These are phyloP conservation scores for Avena eriantha DNA, from an alignment of 176 grass and related monocot species.

Conservation along the genomic window DNA sequence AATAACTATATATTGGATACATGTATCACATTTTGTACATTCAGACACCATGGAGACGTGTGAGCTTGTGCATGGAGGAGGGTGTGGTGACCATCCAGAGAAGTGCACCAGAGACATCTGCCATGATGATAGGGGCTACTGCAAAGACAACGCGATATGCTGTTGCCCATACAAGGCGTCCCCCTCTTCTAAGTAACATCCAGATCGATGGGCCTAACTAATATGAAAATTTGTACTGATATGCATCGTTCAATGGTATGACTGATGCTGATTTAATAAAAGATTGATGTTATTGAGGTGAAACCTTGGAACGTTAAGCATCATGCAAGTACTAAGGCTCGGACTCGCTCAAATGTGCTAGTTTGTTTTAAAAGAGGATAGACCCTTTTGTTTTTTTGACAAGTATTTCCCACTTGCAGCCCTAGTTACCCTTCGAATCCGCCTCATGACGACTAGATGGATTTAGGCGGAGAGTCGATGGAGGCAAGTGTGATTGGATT, in stretches of 20 bases:
- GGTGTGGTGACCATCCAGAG: background rate
- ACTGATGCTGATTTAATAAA: too few species aligned
- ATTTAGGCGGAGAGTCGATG: too few species aligned
- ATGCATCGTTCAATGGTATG: background rate
- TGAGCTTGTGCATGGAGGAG: background rate
- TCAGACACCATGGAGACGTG: background rate
- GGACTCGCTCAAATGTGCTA: too few species aligned
- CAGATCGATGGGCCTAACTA: background rate
- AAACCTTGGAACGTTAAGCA: too few species aligned
- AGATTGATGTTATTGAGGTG: too few species aligned
- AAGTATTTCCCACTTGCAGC: too few species aligned
- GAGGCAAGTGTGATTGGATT: too few species aligned
- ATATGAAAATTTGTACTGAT: background rate
- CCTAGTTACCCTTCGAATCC: too few species aligned
- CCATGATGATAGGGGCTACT: slow-evolving; percentile 14
- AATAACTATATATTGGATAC: background rate
- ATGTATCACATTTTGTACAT: background rate
- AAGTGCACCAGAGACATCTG: background rate
- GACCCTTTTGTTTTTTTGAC: too few species aligned
- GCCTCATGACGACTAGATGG: too few species aligned
- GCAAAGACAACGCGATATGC: background rate
- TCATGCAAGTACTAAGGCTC: too few species aligned
- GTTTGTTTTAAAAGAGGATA: too few species aligned
- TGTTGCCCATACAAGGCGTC: background rate
- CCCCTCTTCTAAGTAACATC: background rate